phyloP scores from a whole-genome alignment of 768 basidiomycete species.

The Boletus vinaceobasis region DNA sequence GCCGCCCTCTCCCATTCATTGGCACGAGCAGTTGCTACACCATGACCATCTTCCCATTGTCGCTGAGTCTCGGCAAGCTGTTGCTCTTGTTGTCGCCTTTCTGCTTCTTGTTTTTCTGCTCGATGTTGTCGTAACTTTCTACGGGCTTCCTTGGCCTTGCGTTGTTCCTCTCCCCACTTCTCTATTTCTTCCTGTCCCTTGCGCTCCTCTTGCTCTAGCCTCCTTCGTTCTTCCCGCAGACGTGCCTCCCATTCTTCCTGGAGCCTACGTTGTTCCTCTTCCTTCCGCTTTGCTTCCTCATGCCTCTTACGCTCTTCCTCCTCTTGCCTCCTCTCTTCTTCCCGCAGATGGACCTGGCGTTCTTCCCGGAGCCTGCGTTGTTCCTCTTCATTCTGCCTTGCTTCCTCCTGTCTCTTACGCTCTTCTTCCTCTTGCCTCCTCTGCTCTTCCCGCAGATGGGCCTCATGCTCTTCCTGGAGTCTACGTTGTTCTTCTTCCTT shows the following conservation, averaged over 20 bases:
- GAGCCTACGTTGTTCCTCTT: background rate
- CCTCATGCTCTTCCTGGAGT: constrained; percentile 27
- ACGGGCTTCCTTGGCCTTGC: background rate
- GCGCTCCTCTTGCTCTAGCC: background rate
- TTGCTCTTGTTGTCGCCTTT: background rate
- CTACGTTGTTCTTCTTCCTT: no score
- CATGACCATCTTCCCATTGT: background rate
- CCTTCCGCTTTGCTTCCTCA: no score
- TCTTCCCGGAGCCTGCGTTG: no score
- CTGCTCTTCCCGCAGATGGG: constrained; percentile 32
- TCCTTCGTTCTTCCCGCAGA: constrained; percentile 35
- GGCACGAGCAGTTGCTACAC: background rate
- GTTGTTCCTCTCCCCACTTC: background rate
- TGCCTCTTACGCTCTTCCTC: no score
- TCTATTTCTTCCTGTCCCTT: background rate
- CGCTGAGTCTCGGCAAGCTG: background rate
- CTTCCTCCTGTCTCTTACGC: background rate
- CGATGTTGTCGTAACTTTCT: background rate
- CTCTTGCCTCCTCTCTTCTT: no score
- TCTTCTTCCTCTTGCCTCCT: background rate
- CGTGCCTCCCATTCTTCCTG: constrained; percentile 30
- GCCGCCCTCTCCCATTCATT: background rate
- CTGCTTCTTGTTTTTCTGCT: constrained; percentile 27
- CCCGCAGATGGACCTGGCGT: no score
- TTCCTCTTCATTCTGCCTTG: no score